Evolutionary conservation across 208 protist genomes (phyloP).

Genomic region (Crithidia brevicula): DNA sequence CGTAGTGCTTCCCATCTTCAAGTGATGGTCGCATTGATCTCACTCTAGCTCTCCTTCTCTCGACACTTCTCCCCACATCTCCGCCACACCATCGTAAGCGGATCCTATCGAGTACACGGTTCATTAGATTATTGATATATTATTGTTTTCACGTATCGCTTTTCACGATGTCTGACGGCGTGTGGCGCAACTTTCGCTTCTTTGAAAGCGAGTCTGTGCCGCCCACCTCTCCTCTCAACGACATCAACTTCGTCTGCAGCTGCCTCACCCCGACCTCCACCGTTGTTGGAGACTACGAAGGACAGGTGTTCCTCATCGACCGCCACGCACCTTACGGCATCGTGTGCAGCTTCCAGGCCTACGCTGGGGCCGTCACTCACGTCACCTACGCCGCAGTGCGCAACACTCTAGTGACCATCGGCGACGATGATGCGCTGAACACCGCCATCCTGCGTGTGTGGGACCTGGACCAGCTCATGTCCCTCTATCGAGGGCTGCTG

Average conservation of each 20-base stretch:
- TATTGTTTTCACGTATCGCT: too few relatives aligned
- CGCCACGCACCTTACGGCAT: slow-evolving; percentile 23
- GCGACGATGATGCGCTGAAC: slow-evolving; percentile 69
- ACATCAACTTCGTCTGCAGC: slow-evolving; percentile 68
- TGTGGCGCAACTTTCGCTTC: slow-evolving; percentile 64
- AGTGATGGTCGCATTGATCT: too few relatives aligned
- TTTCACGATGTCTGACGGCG: slow-evolving; percentile 17
- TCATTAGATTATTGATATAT: too few relatives aligned
- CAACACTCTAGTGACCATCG: slow-evolving; percentile 79
- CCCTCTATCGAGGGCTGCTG: slow-evolving; percentile 26
- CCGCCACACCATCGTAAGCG: too few relatives aligned
- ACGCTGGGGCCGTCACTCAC: slow-evolving; percentile 74
- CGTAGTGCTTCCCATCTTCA: too few relatives aligned
- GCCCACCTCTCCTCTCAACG: slow-evolving; percentile 19
- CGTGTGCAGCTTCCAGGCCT: slow-evolving; percentile 76
- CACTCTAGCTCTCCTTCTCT: too few relatives aligned
- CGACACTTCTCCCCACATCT: too few relatives aligned
- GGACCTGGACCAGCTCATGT: slow-evolving; percentile 44
- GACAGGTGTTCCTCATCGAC: slow-evolving; percentile 79
- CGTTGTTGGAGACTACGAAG: slow-evolving; percentile 85
- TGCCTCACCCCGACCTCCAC: slow-evolving; percentile 81
- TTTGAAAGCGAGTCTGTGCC: slow-evolving; percentile 56
- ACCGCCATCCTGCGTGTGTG: slow-evolving; percentile 66
- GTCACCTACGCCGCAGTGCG: slow-evolving; percentile 48
- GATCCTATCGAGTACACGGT: too few relatives aligned